phyloP scores from a whole-genome alignment of 2,329 filamentous ascomycete genomes.

The Colletotrichum camelliae region DNA sequence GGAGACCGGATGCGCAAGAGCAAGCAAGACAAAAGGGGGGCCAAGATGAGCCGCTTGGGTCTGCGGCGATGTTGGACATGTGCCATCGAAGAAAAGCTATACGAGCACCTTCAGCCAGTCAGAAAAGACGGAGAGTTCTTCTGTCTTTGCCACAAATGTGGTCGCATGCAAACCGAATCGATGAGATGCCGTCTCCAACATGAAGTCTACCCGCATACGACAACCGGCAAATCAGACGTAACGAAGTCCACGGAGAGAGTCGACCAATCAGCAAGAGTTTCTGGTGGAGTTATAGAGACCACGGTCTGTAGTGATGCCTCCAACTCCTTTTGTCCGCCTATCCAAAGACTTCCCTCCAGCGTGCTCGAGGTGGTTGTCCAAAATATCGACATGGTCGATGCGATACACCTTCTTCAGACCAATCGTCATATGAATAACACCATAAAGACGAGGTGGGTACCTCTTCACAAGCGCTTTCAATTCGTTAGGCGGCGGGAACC shows the following conservation, averaged over 20 bases:
- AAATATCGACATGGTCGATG: not conserved
- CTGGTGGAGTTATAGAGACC: not conserved
- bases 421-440: not conserved
- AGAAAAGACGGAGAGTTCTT: not conserved
- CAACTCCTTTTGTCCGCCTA: not conserved
- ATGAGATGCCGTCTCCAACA: not conserved
- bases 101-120: not conserved
- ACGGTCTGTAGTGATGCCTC: not conserved
- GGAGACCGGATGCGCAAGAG: not conserved
- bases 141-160: not conserved
- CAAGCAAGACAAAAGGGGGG: not conserved
- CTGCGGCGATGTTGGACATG: conserved; percentile 1
- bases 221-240: not conserved
- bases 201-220: not conserved
- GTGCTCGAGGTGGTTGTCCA: not conserved
- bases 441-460: not conserved
- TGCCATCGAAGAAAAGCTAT: not conserved
- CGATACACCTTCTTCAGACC: not conserved
- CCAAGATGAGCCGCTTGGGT: not conserved
- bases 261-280: not conserved
- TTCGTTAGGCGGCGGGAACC: not conserved
- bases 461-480: not conserved
- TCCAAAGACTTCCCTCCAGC: not conserved
- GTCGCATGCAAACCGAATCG: not conserved
- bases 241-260: not conserved